A percentile compares a stretch with the other conserved stretches of the same genome.
Evolutionary conservation across 1,139 yeast genomes (phyloP).

Genomic region (Blastobotrys arbuscula): DNA sequence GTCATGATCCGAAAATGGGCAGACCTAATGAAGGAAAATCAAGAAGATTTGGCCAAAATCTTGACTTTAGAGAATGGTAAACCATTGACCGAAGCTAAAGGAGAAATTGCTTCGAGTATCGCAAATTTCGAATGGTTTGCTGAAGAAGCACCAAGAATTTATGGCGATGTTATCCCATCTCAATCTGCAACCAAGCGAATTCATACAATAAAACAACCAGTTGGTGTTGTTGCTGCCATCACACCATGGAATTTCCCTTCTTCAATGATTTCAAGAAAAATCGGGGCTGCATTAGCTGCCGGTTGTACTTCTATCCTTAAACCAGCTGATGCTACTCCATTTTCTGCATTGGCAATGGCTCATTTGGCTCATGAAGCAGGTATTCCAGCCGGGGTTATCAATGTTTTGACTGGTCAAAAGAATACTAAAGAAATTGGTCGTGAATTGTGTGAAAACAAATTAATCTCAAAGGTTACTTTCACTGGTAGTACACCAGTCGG

Average conservation of each 20-base stretch:
- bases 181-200: constrained; percentile 52
- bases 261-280: constrained; percentile 89
- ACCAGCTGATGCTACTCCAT: constrained; percentile 89
- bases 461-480: constrained; percentile 71
- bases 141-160: constrained; percentile 74
- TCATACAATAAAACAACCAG: constrained; percentile 65
- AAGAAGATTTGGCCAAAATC: constrained; percentile 67
- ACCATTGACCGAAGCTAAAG: constrained; percentile 66
- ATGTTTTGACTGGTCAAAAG: constrained; percentile 58
- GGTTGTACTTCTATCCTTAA: constrained; percentile 89
- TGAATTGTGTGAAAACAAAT: constrained; percentile 61
- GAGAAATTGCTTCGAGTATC: constrained; percentile 74
- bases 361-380: constrained; percentile 73
- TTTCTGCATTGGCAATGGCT: constrained; percentile 77
- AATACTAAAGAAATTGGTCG: constrained; percentile 53
- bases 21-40: constrained; percentile 56
- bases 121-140: constrained; percentile 82
- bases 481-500: constrained; percentile 91
- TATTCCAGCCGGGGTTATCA: constrained; percentile 77
- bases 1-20: constrained; percentile 58
- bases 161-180: constrained; percentile 71
- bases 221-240: constrained; percentile 85
- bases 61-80: constrained; percentile 83
- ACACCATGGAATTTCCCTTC: constrained; percentile 97
- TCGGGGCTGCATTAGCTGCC: constrained; percentile 88